Evolutionary conservation across 495 filamentous ascomycete species (phyloP).

Genomic region (Annulohypoxylon stygium): DNA sequence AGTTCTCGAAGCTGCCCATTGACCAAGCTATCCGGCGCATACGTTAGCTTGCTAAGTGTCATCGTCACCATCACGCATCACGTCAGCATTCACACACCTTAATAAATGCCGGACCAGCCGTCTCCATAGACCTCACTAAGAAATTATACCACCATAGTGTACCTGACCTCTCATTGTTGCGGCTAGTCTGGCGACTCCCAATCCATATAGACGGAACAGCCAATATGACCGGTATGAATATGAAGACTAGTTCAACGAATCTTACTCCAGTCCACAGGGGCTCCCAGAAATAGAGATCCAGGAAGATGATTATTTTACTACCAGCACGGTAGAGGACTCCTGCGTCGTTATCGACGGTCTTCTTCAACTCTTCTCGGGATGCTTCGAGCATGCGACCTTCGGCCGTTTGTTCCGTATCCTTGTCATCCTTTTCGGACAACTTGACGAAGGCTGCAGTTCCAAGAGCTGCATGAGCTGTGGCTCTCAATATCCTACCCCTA

Average conservation of each 20-base stretch:
- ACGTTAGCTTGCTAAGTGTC: constrained; percentile 40
- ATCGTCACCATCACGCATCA: not conserved
- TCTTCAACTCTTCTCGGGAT: constrained; percentile 80
- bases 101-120: constrained; percentile 95
- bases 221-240: constrained; percentile 90
- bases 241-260: constrained; percentile 84
- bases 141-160: constrained; percentile 97
- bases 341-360: constrained; percentile 71
- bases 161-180: constrained; percentile 77
- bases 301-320: constrained; percentile 68
- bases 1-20: constrained; percentile 98
- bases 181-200: constrained; percentile 69
- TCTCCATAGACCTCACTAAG: constrained; percentile 90
- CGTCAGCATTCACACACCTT: constrained; percentile 71
- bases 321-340: constrained; percentile 66
- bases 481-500: constrained; percentile 56
- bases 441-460: constrained; percentile 74
- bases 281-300: constrained; percentile 83
- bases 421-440: constrained; percentile 74
- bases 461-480: constrained; percentile 64
- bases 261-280: constrained; percentile 88
- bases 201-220: constrained; percentile 85
- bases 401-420: constrained; percentile 71
- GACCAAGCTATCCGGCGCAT: constrained; percentile 76
- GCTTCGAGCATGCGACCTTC: constrained; percentile 88